phyloP scores from a whole-genome alignment of 305 asterid genomes.

The Solanum hybrid region DNA sequence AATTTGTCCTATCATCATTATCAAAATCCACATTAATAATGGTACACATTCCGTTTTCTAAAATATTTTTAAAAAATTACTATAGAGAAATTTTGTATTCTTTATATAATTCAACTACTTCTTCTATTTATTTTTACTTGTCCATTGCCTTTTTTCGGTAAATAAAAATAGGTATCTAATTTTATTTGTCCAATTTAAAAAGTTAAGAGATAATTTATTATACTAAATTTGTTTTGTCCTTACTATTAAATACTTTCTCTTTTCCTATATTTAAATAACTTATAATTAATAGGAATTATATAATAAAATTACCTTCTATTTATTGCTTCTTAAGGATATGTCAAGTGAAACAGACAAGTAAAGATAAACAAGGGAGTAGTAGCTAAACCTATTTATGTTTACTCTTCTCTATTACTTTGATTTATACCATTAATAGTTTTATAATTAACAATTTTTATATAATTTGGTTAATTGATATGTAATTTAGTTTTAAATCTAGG shows the following conservation, averaged over 20 bases:
- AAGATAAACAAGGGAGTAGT: neutral
- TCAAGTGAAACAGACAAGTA: neutral
- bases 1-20: neutral
- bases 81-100: neutral
- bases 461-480: no score
- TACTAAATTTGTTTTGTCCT: neutral
- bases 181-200: neutral
- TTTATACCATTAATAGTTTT: neutral
- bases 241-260: neutral
- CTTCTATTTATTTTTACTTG: neutral
- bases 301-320: neutral
- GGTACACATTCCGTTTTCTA: neutral
- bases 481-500: neutral
- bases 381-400: neutral
- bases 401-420: neutral
- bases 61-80: neutral
- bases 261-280: neutral
- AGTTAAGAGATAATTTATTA: neutral
- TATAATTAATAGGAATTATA: neutral
- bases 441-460: no score
- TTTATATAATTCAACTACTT: neutral
- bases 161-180: neutral
- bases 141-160: neutral
- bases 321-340: neutral
- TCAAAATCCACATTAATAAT: neutral